Evolutionary conservation across 73 alveolate species (phyloP).

Genomic region (Tetrahymena malaccensis): DNA sequence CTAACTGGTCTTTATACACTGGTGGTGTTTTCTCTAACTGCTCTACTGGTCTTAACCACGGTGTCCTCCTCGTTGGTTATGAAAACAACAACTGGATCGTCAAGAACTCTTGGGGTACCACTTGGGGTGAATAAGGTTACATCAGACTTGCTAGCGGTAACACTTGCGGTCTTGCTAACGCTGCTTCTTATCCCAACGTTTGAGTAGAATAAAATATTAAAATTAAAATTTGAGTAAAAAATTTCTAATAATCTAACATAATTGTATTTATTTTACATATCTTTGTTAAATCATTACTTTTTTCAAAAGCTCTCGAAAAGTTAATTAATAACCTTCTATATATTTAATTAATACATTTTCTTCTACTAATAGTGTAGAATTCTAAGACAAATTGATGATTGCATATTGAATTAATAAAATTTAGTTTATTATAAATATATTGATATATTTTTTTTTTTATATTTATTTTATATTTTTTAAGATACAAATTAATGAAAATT

Average conservation of each 20-base stretch:
- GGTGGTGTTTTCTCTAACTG: constrained; percentile 49
- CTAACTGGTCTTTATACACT: constrained; percentile 42
- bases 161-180: constrained; percentile 39
- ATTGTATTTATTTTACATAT: not conserved
- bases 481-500: too few species aligned
- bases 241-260: too few species aligned
- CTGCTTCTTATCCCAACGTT: constrained; percentile 12
- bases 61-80: constrained; percentile 51
- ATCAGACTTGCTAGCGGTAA: constrained; percentile 46
- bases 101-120: constrained; percentile 57
- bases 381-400: too few species aligned
- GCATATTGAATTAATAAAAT: too few species aligned
- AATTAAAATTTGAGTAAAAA: too few species aligned
- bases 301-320: too few species aligned
- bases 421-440: too few species aligned
- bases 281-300: not conserved
- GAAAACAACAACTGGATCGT: constrained; percentile 2
- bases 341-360: too few species aligned
- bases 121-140: constrained; percentile 57
- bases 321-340: too few species aligned
- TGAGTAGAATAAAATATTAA: not conserved
- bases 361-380: not conserved
- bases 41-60: constrained; percentile 29
- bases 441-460: too few species aligned
- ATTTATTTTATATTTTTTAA: too few species aligned